These are phyloP conservation scores for Diaporthe ilicicola DNA, from an alignment of 2,329 filamentous ascomycete species.

Conservation along the genomic window DNA sequence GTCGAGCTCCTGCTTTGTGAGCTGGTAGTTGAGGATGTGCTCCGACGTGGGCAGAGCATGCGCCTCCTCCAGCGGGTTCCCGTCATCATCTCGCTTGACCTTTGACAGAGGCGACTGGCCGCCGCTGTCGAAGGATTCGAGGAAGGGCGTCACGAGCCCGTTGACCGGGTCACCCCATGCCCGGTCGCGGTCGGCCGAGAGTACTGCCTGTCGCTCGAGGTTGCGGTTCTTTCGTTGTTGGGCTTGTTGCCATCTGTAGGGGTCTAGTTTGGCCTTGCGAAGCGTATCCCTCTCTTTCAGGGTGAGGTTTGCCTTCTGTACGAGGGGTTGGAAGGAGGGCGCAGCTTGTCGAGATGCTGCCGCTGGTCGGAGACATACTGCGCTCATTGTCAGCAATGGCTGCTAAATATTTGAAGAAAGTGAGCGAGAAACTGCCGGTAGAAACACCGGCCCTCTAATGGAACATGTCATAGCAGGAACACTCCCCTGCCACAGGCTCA, in stretches of 20 bases:
- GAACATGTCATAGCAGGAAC: background rate
- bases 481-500: background rate
- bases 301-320: conserved; percentile 71
- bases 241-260: conserved; percentile 82
- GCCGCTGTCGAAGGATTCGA: conserved; percentile 80
- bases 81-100: conserved; percentile 50
- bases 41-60: conserved; percentile 56
- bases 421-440: too few relatives aligned
- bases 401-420: background rate
- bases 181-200: conserved; percentile 70
- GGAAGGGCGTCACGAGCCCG: conserved; percentile 81
- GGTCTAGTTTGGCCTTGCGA: conserved; percentile 75
- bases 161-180: conserved; percentile 80
- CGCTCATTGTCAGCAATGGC: conserved; percentile 37
- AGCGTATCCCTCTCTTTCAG: conserved; percentile 71
- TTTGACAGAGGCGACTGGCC: conserved; percentile 53
- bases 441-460: background rate
- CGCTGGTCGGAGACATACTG: conserved; percentile 69
- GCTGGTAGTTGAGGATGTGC: conserved; percentile 77
- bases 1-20: conserved; percentile 73
- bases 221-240: conserved; percentile 87
- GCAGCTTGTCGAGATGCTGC: conserved; percentile 48
- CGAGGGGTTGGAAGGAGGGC: conserved; percentile 64
- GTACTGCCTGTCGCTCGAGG: conserved; percentile 74
- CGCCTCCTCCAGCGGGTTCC: conserved; percentile 49